Base-by-base conservation (phyloP, 495 filamentous ascomycete species). In the Talaromyces borbonicus region DNA sequence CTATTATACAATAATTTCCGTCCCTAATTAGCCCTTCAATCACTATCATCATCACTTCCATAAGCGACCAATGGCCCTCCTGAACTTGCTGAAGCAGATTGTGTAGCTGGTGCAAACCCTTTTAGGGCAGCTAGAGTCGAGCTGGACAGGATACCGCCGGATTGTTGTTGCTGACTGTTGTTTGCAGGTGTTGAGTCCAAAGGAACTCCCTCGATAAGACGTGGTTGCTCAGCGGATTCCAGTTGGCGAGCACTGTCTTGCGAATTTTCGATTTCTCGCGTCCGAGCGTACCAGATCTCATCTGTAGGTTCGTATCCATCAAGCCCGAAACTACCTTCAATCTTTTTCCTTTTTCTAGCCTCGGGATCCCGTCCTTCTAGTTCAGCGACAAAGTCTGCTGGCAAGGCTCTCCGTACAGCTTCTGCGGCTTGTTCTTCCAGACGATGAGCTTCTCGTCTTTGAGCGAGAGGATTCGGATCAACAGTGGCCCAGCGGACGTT, bases 341-440 rank as follows among this genome's bases (percentile, higher is more conserved):
- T 83, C 69, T 85, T 90, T 61, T 90, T 78, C 55, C 87, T 71
- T 68, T 93, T 96, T 56, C 79, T 74, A 31, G 86, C 85, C 52
- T 90, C 84, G 2, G 83, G 83, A 52, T 94, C 88, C 25, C 83
- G 79, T 8, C 92, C 93, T 62, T 99, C 93, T 43, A 98, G 80
- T 66, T 99, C 88, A 0, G 87, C 86, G 1, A 99, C 84, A 55
- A 87, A 97, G 19, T 85, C 87, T 1, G 81, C 88, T 0, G 93
- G 93, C n/a, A 99, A 65, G 5, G 93, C 92, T 31, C 81, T 72
- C 18, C 93, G 72, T 30, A 99, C 87, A 8, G 93, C 93, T 57
- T 96, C 93, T 0, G 92, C 93, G n/a, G 93, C 93, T 63, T 96
- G 90, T 61, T 99, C 93, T 63, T 99, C 93, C 41, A 99, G 80